Evolutionary conservation across 1,139 yeast species (phyloP).

Genomic region (Trichomonascaceae sp.): DNA sequence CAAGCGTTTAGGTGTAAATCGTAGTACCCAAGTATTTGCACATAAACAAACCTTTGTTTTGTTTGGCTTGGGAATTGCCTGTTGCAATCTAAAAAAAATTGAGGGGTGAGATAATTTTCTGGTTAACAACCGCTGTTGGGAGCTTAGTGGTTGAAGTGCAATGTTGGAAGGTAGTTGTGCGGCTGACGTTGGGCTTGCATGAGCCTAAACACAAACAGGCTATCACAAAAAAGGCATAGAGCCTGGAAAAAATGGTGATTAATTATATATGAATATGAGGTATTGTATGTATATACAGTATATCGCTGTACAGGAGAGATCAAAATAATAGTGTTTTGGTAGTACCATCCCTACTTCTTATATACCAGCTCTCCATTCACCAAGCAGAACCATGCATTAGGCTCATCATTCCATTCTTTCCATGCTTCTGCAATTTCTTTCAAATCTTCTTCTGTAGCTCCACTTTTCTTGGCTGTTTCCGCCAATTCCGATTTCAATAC

Average conservation of each 20-base stretch:
- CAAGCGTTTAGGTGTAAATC: conserved; percentile 5
- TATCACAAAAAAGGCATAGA: no score
- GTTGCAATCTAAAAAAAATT: conserved; percentile 1
- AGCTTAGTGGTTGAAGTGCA: not conserved
- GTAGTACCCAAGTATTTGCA: not conserved
- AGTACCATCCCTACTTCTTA: no score
- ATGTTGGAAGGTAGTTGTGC: not conserved
- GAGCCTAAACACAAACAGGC: no score
- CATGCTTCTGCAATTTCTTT: conserved; percentile 18
- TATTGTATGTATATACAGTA: no score
- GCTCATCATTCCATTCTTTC: conserved; percentile 19
- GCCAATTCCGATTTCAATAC: conserved; percentile 20
- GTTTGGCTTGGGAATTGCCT: not conserved
- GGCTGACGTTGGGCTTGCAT: not conserved
- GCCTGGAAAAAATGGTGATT: no score
- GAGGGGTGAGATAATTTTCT: conserved; percentile 5
- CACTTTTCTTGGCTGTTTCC: conserved; percentile 14
- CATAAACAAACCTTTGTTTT: not conserved
- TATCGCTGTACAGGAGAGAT: no score
- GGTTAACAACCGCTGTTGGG: conserved; percentile 1
- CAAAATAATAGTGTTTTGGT: no score
- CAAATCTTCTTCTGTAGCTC: conserved; percentile 17
- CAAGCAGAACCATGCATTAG: conserved; percentile 19
- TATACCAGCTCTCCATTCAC: conserved; percentile 22
- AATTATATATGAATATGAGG: no score